Base-by-base conservation (phyloP, 768 basidiomycete genomes). In the Tephrocybe sp. region DNA sequence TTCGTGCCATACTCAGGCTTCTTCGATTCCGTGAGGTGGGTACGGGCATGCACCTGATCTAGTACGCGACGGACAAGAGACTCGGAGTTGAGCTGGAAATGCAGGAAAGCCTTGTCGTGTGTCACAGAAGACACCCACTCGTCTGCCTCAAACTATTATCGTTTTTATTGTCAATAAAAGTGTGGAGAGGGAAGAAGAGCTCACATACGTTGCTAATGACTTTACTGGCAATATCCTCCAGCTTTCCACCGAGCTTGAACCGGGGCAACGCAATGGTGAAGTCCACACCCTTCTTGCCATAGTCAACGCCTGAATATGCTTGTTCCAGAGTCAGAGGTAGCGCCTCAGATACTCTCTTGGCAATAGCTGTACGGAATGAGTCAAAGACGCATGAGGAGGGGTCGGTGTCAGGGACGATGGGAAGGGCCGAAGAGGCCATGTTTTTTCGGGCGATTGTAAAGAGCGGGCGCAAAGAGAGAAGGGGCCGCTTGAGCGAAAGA, bases 211-310 rank as follows among this genome's bases (percentile, higher is more conserved):
- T 75, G 30, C 74, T 78, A n/a, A 85, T 72, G 30, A 97, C 85
- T 63, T 81, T 80, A 43, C 78, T 71, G 0, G 88, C 92, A 15
- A 88, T 73, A 25, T 86, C 85, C 36, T 93, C 88, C 0, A 88
- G 77, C 62, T 93, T 93, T 16, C 83, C 92, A 7, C 85, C 84
- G 21, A 95, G 71, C 47, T 90, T 77, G 71, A 94, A 97, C 54
- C 94, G 80, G n/a, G 94, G 90, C 42, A 97, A 67, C 0, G 95
- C 93, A 16, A 97, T 80, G 0, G 88, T 88, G 58, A 97, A 93
- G 69, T 98, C 95, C 37, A 79, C 84, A n/a, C 89, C 91, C 68
- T 94, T 94, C 70, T 94, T 92, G 29, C 90, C 91, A 55, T 86
- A 89, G 64, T 94, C 88, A 0, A 97, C 86, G 18, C 90, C 94